Conservation (phyloP, 163 green algal genomes). For the Coccomyxa subellipsoidea region DNA sequence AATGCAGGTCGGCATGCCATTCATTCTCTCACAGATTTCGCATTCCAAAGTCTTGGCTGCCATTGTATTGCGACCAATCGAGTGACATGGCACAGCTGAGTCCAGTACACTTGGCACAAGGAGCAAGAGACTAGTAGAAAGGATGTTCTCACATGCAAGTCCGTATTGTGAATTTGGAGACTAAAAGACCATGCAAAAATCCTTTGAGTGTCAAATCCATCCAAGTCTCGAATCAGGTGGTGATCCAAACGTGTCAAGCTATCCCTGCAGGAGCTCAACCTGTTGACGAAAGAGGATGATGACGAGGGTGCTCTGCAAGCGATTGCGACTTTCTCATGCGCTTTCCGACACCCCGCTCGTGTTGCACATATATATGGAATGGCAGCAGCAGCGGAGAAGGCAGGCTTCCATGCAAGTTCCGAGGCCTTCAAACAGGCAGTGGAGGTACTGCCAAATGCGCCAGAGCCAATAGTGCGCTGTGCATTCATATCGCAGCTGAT, state of each 20-base stretch:
- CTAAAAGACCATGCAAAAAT: too few species aligned
- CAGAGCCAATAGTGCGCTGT: slow-evolving; percentile 12
- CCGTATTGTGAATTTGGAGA: too few species aligned
- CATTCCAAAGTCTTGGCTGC: too few species aligned
- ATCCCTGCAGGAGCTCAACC: neutral
- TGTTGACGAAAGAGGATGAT: neutral
- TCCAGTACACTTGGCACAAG: too few species aligned
- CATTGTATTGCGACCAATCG: too few species aligned
- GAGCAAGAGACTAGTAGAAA: too few species aligned
- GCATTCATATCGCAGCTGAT: slow-evolving; percentile 16
- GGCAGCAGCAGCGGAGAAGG: slow-evolving; percentile 8
- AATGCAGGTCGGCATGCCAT: neutral
- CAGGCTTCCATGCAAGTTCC: neutral
- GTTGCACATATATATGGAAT: slow-evolving; percentile 13
- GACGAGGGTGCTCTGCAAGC: slow-evolving; percentile 3
- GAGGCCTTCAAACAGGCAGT: neutral
- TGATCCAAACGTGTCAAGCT: neutral
- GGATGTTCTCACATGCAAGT: too few species aligned
- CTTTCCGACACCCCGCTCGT: neutral
- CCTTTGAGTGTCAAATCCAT: too few species aligned
- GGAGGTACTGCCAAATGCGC: slow-evolving; percentile 1
- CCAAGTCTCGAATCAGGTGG: neutral
- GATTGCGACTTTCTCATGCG: neutral
- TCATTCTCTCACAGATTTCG: neutral
- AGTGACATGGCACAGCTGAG: too few species aligned